Evolutionary conservation across 1,284 basidiomycete species (phyloP), one percentile per base, ranked within the genome.

Genomic region (Ceratobasidium sp.): DNA sequence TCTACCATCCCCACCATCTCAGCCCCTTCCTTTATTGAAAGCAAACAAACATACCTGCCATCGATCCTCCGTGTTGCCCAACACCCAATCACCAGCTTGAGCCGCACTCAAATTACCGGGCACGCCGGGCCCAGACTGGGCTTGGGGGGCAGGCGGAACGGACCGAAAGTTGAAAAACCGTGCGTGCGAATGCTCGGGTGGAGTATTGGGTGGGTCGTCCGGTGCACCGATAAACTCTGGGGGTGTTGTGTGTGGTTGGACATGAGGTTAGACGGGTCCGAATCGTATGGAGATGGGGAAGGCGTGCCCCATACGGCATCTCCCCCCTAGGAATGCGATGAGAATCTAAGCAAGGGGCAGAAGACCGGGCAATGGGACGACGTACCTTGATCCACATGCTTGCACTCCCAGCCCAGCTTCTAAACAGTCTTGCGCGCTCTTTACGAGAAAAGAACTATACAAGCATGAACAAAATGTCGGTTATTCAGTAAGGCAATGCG

Each of bases 401-500:
- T 18, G 93, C 94, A 74, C 93, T 92, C 46, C 97, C 97, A 1
- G 94, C 93, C 97, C 97, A 99, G 77, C 91, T 92, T 43, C 95
- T 87, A 85, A 99, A 99, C 16, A 99, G 85, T 72, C 88, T 90
- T 72, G 94, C 94, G 0, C 97, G 87, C 80, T 99, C 97, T 43
- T 88, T 88, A 39, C 94, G 85, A 1, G 93, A 96, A 81, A 98
- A 98, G 84, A 97, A 95, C 67, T 70, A 32, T 2, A 2, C 36
- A 2, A 14, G 34, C 21, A 16, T 80, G 43, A 43, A 65, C 73
- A 78, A 32, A 36, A 3, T 52, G 32, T n/a, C 18, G 0, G 16
- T 8, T 23, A 39, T 43, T 26, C 18, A 30, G 41, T 14, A 55
- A 23, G 30, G 9, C 90, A 98, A n/a, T 57, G n/a, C 67, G 1